These are phyloP conservation scores for Nyctanthes arbortristis DNA, from an alignment of 257 asterid species.

Conservation along the genomic window DNA sequence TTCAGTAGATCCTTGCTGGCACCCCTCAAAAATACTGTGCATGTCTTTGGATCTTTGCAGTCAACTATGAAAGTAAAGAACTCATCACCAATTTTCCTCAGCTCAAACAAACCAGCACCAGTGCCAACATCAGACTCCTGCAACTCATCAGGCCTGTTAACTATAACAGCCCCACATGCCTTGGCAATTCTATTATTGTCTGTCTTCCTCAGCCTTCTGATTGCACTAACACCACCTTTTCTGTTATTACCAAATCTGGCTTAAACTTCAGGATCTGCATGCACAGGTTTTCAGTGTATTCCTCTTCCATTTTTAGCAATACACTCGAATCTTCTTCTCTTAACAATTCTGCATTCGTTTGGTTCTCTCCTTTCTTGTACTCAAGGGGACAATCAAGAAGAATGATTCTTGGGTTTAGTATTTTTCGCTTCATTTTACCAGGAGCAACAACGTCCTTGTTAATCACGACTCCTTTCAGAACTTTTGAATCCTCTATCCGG, in stretches of 20 bases:
- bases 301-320: slow-evolving; percentile 92
- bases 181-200: slow-evolving; percentile 95
- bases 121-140: slow-evolving; percentile 98
- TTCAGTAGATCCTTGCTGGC: slow-evolving; percentile 95
- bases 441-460: slow-evolving; percentile 96
- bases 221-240: slow-evolving; percentile 94
- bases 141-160: slow-evolving; percentile 93
- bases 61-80: slow-evolving; percentile 84
- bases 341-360: slow-evolving; percentile 87
- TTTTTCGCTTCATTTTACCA: slow-evolving; percentile 93
- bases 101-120: slow-evolving; percentile 97
- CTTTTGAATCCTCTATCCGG: slow-evolving; percentile 89
- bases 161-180: slow-evolving; percentile 97
- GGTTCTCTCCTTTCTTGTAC: slow-evolving; percentile 98
- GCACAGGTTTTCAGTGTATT: slow-evolving; percentile 82
- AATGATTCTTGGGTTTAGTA: slow-evolving; percentile 80
- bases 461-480: slow-evolving; percentile 88
- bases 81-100: slow-evolving; percentile 92
- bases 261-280: slow-evolving; percentile 72
- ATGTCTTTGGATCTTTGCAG: slow-evolving; percentile 92
- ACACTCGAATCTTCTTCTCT: slow-evolving; percentile 96
- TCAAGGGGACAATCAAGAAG: slow-evolving; percentile 92
- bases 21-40: slow-evolving; percentile 89
- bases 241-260: slow-evolving; percentile 85
- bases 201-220: slow-evolving; percentile 84